A percentile compares a stretch with the other conserved stretches of the same genome.
phyloP scores from a whole-genome alignment of 2,329 filamentous ascomycete species.

The Monilinia fructigena region DNA sequence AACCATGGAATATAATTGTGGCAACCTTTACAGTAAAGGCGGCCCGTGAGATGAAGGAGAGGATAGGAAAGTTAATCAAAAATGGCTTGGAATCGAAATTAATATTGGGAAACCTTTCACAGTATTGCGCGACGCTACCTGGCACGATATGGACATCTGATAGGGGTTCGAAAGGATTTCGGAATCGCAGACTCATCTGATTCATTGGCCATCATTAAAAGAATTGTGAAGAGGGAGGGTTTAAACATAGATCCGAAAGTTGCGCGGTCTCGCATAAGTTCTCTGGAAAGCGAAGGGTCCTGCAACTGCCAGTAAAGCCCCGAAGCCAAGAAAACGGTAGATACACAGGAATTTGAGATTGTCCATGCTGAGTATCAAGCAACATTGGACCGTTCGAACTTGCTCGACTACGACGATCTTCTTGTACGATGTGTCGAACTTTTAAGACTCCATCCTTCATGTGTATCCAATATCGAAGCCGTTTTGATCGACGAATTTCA shows the following conservation, averaged over 20 bases:
- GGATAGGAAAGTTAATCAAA: conserved; percentile 79
- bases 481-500: conserved; percentile 97
- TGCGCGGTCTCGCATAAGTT: conserved; percentile 75
- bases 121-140: conserved; percentile 87
- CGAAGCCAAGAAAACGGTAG: conserved; percentile 41
- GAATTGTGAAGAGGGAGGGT: conserved; percentile 75
- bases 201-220: conserved; percentile 72
- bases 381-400: conserved; percentile 70
- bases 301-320: background rate
- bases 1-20: conserved; percentile 86
- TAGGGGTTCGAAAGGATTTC: conserved; percentile 80
- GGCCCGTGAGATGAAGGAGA: conserved; percentile 86
- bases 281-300: conserved; percentile 58
- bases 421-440: conserved; percentile 80
- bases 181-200: conserved; percentile 87
- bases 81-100: conserved; percentile 71
- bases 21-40: conserved; percentile 98
- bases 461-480: conserved; percentile 84
- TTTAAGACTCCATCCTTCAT: conserved; percentile 68
- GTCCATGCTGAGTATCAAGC: conserved; percentile 76
- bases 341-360: conserved; percentile 66
- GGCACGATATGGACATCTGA: conserved; percentile 76
- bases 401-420: conserved; percentile 93
- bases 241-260: conserved; percentile 66
- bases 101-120: conserved; percentile 87